Evolutionary conservation across 176 grass and related monocot species (phyloP), one percentile per base, ranked within the genome.

Genomic region (Musa troglodytarum): DNA sequence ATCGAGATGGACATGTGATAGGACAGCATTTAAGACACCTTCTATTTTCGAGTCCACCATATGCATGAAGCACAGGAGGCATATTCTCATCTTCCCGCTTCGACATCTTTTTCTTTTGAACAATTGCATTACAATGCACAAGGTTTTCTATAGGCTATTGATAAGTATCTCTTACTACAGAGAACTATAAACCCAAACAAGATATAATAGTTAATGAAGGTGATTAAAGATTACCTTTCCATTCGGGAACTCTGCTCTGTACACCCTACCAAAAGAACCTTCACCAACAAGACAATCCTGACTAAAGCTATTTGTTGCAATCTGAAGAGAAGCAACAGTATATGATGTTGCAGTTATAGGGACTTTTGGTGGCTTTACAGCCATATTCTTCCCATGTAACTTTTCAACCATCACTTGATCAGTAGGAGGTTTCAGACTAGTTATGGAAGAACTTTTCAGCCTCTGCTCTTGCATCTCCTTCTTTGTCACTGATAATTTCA

Each of bases 261-360:
- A 99, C 73, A 99, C 96, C 54, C 96, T 91, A 66, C 96, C 96
- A 19, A 99, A 78, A 25, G 96, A 99, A 59, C 96, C 96, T 82
- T 99, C 96, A 5, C 96, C 96, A 58, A 99, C 72, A 87, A 92
- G 96, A 49, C 82, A 87, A 82, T 99, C 96, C 90, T 99, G 96
- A 75, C 82, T 89, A 88, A 99, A 99, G 77, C 91, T 99, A 79
- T 89, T 92, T 2, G 96, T 99, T 67, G 85, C 91, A 79, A 95
- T 82, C 91, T 99, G 96, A 71, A 95, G 96, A 72, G 96, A 81
- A 65, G 96, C 84, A 68, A 99, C 88, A 50, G 96, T 89, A 76
- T 95, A 94, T 67, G 91, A 86, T 14, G 71, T 86, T 61, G 88
- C 86, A 71, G 84, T 86, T 76, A 86, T 87, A 28, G 90, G 85